These are phyloP conservation scores for Lupinus albus DNA, from an alignment of 306 rosid species.

Conservation along the genomic window DNA sequence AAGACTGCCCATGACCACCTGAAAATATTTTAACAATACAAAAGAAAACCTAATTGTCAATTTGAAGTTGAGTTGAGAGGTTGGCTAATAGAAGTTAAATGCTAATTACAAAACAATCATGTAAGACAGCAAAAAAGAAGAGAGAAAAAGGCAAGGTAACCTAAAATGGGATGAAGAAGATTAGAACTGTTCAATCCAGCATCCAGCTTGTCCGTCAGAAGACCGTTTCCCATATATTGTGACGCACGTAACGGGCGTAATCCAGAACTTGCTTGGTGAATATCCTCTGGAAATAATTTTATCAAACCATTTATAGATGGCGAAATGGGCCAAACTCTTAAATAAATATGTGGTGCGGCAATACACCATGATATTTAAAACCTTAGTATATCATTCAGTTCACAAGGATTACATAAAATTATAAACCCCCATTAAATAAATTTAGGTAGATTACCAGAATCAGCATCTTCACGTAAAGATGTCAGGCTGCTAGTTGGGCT, in stretches of 20 bases:
- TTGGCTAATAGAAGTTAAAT: constrained; percentile 13
- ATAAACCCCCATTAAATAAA: constrained; percentile 34
- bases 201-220: constrained; percentile 39
- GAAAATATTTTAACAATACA: constrained; percentile 34
- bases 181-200: constrained; percentile 36
- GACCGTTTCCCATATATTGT: constrained; percentile 46
- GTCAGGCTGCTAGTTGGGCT: constrained; percentile 68
- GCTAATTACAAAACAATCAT: constrained; percentile 2
- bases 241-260: constrained; percentile 46
- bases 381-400: background rate
- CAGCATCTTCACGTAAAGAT: constrained; percentile 83
- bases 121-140: constrained; percentile 18
- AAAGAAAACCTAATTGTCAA: background rate
- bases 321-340: constrained; percentile 28
- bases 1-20: constrained; percentile 56
- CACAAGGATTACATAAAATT: constrained; percentile 19
- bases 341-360: constrained; percentile 6
- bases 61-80: constrained; percentile 17
- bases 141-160: constrained; percentile 35
- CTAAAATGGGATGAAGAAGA: constrained; percentile 37
- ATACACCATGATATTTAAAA: constrained; percentile 33
- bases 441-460: constrained; percentile 62
- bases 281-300: constrained; percentile 46
- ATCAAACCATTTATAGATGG: constrained; percentile 15
- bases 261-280: constrained; percentile 54